phyloP scores from a whole-genome alignment of 495 filamentous ascomycete species.

The Pyronema domesticum region DNA sequence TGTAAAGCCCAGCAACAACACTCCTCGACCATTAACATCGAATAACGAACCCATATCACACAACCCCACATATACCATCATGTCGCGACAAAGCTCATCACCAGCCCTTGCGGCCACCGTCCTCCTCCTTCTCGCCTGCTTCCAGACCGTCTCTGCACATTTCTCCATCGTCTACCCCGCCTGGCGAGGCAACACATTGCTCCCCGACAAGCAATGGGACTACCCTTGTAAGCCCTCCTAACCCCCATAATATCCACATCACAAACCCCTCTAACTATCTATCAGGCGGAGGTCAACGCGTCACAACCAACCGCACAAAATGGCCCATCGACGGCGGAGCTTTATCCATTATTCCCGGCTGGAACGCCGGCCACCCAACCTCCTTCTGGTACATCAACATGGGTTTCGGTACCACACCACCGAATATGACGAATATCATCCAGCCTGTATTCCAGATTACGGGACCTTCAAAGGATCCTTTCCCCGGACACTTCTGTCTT shows the following conservation, averaged over 20 bases:
- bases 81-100: conserved; percentile 28
- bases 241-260: background rate
- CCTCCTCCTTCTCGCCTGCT: conserved; percentile 30
- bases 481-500: conserved; percentile 73
- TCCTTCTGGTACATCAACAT: conserved; percentile 90
- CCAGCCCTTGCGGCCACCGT: conserved; percentile 32
- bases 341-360: conserved; percentile 70
- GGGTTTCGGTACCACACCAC: conserved; percentile 61
- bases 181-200: conserved; percentile 85
- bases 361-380: conserved; percentile 78
- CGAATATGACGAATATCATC: conserved; percentile 82
- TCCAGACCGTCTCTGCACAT: conserved; percentile 48
- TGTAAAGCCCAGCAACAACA: no score
- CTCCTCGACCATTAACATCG: no score
- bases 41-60: no score
- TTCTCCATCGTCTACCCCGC: conserved; percentile 83
- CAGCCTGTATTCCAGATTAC: conserved; percentile 67
- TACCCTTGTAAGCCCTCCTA: conserved; percentile 67
- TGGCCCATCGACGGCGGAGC: conserved; percentile 84
- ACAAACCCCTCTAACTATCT: conserved; percentile 2
- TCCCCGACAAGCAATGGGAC: conserved; percentile 91
- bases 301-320: conserved; percentile 66
- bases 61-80: conserved; percentile 8
- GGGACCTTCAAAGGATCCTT: conserved; percentile 64
- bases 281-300: conserved; percentile 67